A percentile compares a stretch with the other conserved stretches of the same genome.
phyloP scores from a whole-genome alignment of 148 eudicot species.

The Cornus kousa region DNA sequence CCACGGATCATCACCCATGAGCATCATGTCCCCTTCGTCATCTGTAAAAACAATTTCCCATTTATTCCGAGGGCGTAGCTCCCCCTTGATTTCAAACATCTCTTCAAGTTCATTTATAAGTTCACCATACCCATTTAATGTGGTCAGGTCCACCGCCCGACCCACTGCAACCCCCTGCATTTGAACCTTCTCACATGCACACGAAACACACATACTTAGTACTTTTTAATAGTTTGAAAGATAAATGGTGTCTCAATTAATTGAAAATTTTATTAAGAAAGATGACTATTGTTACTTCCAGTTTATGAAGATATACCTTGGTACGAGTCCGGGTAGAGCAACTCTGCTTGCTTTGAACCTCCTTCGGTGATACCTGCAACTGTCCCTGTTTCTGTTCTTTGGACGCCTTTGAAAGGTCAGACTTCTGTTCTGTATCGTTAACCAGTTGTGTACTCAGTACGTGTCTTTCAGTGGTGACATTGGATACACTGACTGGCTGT shows the following conservation, averaged over 20 bases:
- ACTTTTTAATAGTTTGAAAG: neutral
- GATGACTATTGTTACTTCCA: neutral
- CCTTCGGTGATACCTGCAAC: conserved; percentile 42
- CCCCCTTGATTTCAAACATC: conserved; percentile 78
- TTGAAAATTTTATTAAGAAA: neutral
- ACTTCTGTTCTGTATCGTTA: conserved; percentile 50
- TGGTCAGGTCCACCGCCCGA: conserved; percentile 87
- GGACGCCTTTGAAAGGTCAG: conserved; percentile 52
- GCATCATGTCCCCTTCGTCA: conserved; percentile 93
- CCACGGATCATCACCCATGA: conserved; percentile 95
- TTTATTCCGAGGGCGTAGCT: conserved; percentile 55
- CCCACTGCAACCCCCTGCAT: conserved; percentile 96
- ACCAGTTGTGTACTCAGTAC: conserved; percentile 38
- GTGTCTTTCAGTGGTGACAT: conserved; percentile 26
- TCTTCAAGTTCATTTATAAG: conserved; percentile 72
- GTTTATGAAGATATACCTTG: conserved; percentile 50
- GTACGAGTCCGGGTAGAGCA: conserved; percentile 76
- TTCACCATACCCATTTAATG: conserved; percentile 59
- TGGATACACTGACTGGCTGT: conserved; percentile 20
- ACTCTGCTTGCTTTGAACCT: conserved; percentile 56
- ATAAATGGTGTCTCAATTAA: neutral
- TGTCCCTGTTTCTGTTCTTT: conserved; percentile 40
- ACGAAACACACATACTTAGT: neutral
- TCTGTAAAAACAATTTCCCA: conserved; percentile 94
- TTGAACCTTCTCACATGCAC: conserved; percentile 57